These are phyloP conservation scores for Paramecium tetraurelia DNA, from an alignment of 73 alveolate species.

Conservation along the genomic window DNA sequence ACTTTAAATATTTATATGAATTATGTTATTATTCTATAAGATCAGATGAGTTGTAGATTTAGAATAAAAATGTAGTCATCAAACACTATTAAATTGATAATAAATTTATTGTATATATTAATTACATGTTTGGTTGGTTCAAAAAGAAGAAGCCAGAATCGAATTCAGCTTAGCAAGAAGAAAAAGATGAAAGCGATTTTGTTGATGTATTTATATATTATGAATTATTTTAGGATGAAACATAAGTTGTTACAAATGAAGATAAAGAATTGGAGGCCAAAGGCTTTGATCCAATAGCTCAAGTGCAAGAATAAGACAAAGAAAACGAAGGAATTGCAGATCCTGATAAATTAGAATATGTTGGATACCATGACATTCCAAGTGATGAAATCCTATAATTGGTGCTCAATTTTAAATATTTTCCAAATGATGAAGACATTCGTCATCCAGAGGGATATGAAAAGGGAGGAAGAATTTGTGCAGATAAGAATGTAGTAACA, in stretches of 20 bases:
- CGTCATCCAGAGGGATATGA: slow-evolving; percentile 53
- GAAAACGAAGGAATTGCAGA: slow-evolving; percentile 60
- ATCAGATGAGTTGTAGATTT: background rate
- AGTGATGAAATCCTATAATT: slow-evolving; percentile 44
- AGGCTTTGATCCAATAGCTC: slow-evolving; percentile 55
- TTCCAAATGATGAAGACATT: slow-evolving; percentile 47
- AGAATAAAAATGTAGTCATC: background rate
- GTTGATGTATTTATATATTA: background rate
- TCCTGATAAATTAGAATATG: slow-evolving; percentile 49
- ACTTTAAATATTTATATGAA: background rate
- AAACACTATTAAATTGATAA: background rate
- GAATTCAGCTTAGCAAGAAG: background rate
- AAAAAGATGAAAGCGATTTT: slow-evolving; percentile 19
- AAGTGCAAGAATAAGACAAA: slow-evolving; percentile 45
- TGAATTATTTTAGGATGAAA: background rate
- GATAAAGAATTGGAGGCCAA: slow-evolving; percentile 59
- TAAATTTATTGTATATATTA: background rate
- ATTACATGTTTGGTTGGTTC: slow-evolving; percentile 57
- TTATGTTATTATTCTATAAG: background rate
- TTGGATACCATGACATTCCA: slow-evolving; percentile 37
- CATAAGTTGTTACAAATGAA: slow-evolving; percentile 41
- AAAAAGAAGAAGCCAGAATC: slow-evolving; percentile 50
- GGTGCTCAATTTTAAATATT: slow-evolving; percentile 42
- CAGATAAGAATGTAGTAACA: slow-evolving; percentile 60
- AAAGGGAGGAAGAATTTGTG: slow-evolving; percentile 66